Evolutionary conservation across 352 stramenopile genomes (phyloP).

Genomic region (Pythium chondricola): DNA sequence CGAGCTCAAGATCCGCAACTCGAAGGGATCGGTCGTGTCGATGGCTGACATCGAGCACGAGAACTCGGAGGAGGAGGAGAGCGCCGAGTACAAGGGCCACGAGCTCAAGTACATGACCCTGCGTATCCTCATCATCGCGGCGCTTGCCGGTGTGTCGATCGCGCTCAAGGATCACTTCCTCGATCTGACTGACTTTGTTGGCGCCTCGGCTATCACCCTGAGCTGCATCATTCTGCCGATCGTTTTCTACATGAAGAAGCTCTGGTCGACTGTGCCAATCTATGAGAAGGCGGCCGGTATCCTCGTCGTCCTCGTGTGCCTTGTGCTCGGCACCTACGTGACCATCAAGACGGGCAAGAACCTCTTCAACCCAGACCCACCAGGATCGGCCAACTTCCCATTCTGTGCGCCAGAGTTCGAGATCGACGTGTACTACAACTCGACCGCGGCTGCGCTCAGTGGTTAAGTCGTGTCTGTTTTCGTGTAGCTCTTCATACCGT

Average conservation of each 20-base stretch:
- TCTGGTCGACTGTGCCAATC: slow-evolving; percentile 36
- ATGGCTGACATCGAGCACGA: slow-evolving; percentile 35
- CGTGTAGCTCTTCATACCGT: too few relatives aligned
- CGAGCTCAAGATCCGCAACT: slow-evolving; percentile 18
- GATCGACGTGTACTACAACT: too few relatives aligned
- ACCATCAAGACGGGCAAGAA: slow-evolving; percentile 45
- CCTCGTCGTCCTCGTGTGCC: slow-evolving; percentile 37
- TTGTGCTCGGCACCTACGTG: slow-evolving; percentile 39
- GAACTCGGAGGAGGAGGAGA: slow-evolving; percentile 26
- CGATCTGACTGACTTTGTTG: slow-evolving; percentile 66
- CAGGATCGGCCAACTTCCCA: slow-evolving; percentile 18
- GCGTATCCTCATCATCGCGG: slow-evolving; percentile 43
- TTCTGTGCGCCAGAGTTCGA: too few relatives aligned
- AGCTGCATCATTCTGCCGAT: slow-evolving; percentile 65
- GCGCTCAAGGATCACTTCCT: slow-evolving; percentile 45
- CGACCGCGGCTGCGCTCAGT: too few relatives aligned
- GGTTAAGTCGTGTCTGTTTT: too few relatives aligned
- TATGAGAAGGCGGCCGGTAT: slow-evolving; percentile 28
- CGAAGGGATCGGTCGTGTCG: slow-evolving; percentile 33
- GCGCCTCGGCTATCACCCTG: slow-evolving; percentile 48
- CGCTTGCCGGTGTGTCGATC: slow-evolving; percentile 31
- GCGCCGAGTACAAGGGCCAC: slow-evolving; percentile 35
- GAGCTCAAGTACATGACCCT: slow-evolving; percentile 48
- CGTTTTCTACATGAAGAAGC: slow-evolving; percentile 67
- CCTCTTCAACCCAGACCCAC: slow-evolving; percentile 29